Evolutionary conservation across 257 asterid species (phyloP), one percentile per base, ranked within the genome.

Genomic region (Coffea eugenioides): DNA sequence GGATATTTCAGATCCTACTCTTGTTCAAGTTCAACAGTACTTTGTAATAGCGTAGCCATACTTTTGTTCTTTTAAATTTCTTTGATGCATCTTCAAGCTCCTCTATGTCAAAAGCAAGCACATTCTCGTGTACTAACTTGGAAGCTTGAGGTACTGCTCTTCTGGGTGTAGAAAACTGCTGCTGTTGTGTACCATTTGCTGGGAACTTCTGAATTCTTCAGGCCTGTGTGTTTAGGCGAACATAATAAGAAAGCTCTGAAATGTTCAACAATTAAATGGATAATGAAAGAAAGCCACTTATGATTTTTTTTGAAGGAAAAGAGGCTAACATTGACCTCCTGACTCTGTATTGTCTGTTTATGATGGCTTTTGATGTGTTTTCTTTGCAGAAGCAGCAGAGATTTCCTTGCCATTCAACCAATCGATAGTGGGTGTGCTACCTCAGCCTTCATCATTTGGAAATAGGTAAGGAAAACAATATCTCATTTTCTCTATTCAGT

Each of bases 361-460:
- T 20, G n/a, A 46, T 75, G 56, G 68, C 57, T 74, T 71, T 34
- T 79, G 20, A 14, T 62, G 59, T 46, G 68, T 80, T 59, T 69
- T 73, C 80, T 82, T 85, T 89, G 87, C 90, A 95, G 98, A 92
- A 73, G 92, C 92, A 74, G 91, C 91, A 86, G 96, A 92, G 86
- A 73, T 89, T 85, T 75, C 93, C 68, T 80, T 90, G 80, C 88
- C 95, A 72, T 89, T 88, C 82, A 84, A 96, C 43, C 92, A 72
- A 31, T 87, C 99, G 78, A 87, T 96, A 71, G 99, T 96, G 76
- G 98, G 99, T 70, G 91, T 94, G 77, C 93, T 92, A 78, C 82
- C 95, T 69, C 99, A 96, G 79, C 98, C 97, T 81, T 83, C 87
- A 80, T 91, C 97, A 20, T 80, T 76, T 78, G 98, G 98, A 80